Conservation (phyloP, 2,329 filamentous ascomycete genomes). For the Ceratocystis diversiconidia region DNA sequence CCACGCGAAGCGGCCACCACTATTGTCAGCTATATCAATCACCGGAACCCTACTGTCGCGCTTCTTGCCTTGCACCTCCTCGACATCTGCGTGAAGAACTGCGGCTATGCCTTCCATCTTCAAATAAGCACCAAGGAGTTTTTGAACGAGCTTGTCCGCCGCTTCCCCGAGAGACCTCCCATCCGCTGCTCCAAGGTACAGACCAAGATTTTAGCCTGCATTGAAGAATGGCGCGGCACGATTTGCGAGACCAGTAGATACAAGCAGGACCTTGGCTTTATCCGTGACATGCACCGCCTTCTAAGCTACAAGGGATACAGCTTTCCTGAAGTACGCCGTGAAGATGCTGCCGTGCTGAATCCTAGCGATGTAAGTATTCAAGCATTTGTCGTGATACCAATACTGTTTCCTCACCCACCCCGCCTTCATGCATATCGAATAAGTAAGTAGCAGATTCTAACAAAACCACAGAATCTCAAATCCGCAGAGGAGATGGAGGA, state of each 20-base stretch:
- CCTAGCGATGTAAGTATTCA: conserved; percentile 67
- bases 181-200: conserved; percentile 77
- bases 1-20: conserved; percentile 87
- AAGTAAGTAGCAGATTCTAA: not conserved
- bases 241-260: conserved; percentile 97
- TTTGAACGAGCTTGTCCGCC: conserved; percentile 88
- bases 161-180: conserved; percentile 88
- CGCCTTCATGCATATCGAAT: not conserved
- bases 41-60: conserved; percentile 90
- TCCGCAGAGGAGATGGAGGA: conserved; percentile 98
- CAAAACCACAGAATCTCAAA: conserved; percentile 57
- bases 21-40: conserved; percentile 90
- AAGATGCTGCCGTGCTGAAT: conserved; percentile 92
- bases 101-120: conserved; percentile 95
- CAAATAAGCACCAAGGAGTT: conserved; percentile 99
- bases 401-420: not conserved
- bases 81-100: conserved; percentile 99
- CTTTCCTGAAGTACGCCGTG: conserved; percentile 80
- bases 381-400: conserved; percentile 20
- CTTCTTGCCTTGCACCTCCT: conserved; percentile 81
- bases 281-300: conserved; percentile 92
- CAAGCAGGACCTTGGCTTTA: conserved; percentile 92
- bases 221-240: conserved; percentile 95
- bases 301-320: conserved; percentile 94
- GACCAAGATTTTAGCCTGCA: conserved; percentile 81